Conservation (phyloP, 2,329 filamentous ascomycete species). For the Colletotrichum australisinense region DNA sequence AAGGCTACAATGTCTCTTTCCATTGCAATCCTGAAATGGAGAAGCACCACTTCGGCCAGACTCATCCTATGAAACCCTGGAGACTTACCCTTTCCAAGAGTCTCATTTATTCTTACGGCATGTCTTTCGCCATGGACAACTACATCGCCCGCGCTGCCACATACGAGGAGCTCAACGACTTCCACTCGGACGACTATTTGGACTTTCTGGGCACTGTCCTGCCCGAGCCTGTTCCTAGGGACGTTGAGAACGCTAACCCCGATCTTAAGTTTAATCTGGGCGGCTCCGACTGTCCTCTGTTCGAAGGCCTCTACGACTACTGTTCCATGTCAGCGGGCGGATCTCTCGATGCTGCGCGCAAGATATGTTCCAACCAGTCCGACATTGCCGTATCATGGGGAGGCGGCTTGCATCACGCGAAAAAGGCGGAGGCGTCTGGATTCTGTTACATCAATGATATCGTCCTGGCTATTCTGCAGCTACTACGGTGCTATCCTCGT, state of each 20-base stretch:
- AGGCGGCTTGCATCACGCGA: constrained; percentile 94
- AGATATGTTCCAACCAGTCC: constrained; percentile 86
- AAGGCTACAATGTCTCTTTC: constrained; percentile 92
- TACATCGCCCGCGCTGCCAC: constrained; percentile 87
- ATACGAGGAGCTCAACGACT: constrained; percentile 86
- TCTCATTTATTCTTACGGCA: constrained; percentile 92
- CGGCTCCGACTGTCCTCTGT: constrained; percentile 94
- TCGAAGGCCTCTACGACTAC: constrained; percentile 95
- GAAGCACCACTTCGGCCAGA: constrained; percentile 95
- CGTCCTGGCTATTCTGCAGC: constrained; percentile 89
- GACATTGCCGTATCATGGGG: constrained; percentile 99
- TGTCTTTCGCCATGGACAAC: constrained; percentile 97
- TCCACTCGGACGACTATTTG: constrained; percentile 90
- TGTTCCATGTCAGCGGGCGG: constrained; percentile 93
- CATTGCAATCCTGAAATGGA: constrained; percentile 96
- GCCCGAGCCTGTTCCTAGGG: constrained; percentile 71
- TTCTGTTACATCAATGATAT: constrained; percentile 99
- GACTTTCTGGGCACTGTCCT: constrained; percentile 84
- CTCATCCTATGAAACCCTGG: constrained; percentile 99
- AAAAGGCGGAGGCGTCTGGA: constrained; percentile 91
- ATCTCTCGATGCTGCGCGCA: constrained; percentile 89
- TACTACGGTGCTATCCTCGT: constrained; percentile 83
- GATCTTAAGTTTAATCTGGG: constrained; percentile 85
- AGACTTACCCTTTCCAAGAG: constrained; percentile 95
- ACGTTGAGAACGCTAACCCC: constrained; percentile 73